Conservation (phyloP, 306 rosid genomes). For the Leucaena leucocephala region DNA sequence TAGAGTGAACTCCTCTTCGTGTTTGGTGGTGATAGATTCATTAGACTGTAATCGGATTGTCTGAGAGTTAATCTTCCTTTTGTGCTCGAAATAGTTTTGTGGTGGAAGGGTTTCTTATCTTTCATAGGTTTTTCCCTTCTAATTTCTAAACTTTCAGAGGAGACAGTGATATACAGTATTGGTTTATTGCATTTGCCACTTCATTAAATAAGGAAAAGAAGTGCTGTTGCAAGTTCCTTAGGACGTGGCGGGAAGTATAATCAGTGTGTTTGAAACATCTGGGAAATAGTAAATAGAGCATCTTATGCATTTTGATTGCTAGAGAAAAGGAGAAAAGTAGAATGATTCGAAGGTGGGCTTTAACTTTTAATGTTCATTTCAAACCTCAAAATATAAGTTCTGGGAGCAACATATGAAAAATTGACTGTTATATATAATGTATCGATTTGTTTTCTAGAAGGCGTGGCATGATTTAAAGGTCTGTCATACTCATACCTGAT, state of each 20-base stretch:
- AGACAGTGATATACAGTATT: neutral
- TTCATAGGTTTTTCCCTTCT: neutral
- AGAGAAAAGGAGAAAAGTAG: neutral
- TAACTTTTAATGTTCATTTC: neutral
- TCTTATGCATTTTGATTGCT: neutral
- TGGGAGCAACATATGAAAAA: neutral
- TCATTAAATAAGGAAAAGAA: neutral
- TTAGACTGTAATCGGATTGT: neutral
- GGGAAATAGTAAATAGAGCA: neutral
- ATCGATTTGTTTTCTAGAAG: neutral
- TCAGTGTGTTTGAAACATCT: neutral
- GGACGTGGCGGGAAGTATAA: neutral
- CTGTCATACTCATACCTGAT: neutral
- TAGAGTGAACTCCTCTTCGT: neutral
- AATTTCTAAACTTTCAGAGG: neutral
- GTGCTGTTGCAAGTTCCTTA: neutral
- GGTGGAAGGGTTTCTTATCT: neutral
- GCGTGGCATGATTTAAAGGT: neutral
- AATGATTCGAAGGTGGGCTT: neutral
- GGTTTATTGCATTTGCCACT: neutral
- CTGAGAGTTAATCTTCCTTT: neutral
- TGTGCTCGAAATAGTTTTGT: neutral
- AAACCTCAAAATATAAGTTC: neutral
- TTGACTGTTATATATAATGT: neutral
- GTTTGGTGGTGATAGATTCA: neutral